Evolutionary conservation across 2,329 filamentous ascomycete genomes (phyloP).

Genomic region (Podosphaera xanthii): DNA sequence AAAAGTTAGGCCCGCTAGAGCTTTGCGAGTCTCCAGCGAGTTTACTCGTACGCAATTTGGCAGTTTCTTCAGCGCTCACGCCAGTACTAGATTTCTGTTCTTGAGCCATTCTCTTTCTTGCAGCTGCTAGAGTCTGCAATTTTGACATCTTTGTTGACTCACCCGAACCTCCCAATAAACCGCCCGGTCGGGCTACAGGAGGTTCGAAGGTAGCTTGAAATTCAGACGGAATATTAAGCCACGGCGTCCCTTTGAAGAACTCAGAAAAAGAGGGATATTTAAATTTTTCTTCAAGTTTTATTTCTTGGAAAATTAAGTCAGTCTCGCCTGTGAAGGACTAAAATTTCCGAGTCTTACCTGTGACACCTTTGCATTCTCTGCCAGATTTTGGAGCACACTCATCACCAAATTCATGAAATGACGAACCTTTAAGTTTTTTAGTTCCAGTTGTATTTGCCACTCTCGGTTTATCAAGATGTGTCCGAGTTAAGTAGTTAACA

Average conservation of each 20-base stretch:
- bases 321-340: background rate
- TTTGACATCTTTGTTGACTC: slow-evolving; percentile 59
- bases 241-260: slow-evolving; percentile 70
- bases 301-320: background rate
- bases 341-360: background rate
- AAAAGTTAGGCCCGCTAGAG: background rate
- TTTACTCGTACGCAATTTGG: slow-evolving; percentile 3
- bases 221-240: slow-evolving; percentile 48
- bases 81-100: slow-evolving; percentile 24
- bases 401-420: slow-evolving; percentile 3
- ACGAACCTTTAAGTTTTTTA: slow-evolving; percentile 18
- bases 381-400: background rate
- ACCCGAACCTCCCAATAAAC: slow-evolving; percentile 56
- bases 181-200: slow-evolving; percentile 32
- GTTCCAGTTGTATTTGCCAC: slow-evolving; percentile 9
- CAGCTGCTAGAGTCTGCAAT: slow-evolving; percentile 69
- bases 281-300: slow-evolving; percentile 4
- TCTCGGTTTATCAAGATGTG: slow-evolving; percentile 10
- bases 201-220: slow-evolving; percentile 43
- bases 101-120: slow-evolving; percentile 61
- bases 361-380: background rate
- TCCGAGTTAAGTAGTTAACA: slow-evolving; percentile 55
- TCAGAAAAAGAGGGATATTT: slow-evolving; percentile 24
- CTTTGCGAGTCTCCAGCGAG: background rate
- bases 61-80: slow-evolving; percentile 8